These are phyloP conservation scores for Apiotrichum gracile DNA, from an alignment of 1,284 basidiomycete species.

Conservation along the genomic window DNA sequence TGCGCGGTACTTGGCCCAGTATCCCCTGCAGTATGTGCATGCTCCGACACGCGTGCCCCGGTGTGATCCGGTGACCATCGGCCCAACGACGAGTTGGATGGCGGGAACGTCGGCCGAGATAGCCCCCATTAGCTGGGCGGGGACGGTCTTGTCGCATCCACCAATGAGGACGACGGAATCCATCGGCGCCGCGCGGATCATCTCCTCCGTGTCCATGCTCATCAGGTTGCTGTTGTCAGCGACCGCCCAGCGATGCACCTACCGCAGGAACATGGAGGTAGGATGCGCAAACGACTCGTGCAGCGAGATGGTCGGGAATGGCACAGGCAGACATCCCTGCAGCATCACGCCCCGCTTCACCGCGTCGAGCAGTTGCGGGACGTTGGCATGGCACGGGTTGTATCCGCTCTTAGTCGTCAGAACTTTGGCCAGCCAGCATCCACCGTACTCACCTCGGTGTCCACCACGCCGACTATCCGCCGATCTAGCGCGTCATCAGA, in stretches of 20 bases:
- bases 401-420: conserved; percentile 28
- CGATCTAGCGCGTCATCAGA: conserved; percentile 42
- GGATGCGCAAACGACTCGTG: conserved; percentile 43
- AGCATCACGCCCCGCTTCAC: conserved; percentile 40
- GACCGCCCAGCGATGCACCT: neutral
- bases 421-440: neutral
- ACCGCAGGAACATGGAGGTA: conserved; percentile 42
- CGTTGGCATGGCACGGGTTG: conserved; percentile 45
- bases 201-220: conserved; percentile 45
- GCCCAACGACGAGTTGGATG: conserved; percentile 42
- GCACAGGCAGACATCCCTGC: conserved; percentile 35
- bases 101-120: conserved; percentile 41
- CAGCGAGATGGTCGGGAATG: conserved; percentile 43
- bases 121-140: conserved; percentile 44
- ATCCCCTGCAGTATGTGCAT: conserved; percentile 43
- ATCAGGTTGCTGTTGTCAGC: conserved; percentile 30
- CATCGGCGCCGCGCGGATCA: conserved; percentile 44
- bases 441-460: conserved; percentile 24
- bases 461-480: conserved; percentile 40
- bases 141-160: conserved; percentile 46
- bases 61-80: conserved; percentile 43
- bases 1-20: conserved; percentile 41
- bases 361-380: conserved; percentile 36
- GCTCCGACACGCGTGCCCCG: conserved; percentile 39
- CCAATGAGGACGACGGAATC: conserved; percentile 43